These are phyloP conservation scores for Hymenoscyphus linearis DNA, from an alignment of 2,329 filamentous ascomycete genomes.

Conservation along the genomic window DNA sequence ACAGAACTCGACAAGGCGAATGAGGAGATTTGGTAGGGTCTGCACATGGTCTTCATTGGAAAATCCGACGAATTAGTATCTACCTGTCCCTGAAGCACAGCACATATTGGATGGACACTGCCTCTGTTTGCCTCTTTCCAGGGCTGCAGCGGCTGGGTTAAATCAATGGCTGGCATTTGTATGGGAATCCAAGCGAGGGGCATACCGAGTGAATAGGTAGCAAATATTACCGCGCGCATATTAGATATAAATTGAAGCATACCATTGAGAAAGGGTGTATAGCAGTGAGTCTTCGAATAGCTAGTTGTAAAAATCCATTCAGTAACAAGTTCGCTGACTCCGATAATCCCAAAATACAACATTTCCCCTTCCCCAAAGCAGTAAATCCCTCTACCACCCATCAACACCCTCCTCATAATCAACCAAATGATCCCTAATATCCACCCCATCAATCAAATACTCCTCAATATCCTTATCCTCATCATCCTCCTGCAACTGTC, in stretches of 20 bases:
- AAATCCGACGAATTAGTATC: not conserved
- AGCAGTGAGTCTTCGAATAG: too few species aligned
- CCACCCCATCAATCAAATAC: slow-evolving; percentile 51
- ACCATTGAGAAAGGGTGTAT: not conserved
- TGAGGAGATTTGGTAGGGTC: not conserved
- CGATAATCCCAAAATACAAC: not conserved
- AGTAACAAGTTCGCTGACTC: not conserved
- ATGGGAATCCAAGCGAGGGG: not conserved
- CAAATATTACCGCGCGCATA: not conserved
- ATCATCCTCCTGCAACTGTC: slow-evolving; percentile 55
- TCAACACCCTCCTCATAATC: slow-evolving; percentile 36
- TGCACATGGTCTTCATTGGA: not conserved
- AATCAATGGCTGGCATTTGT: not conserved
- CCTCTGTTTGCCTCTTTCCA: not conserved
- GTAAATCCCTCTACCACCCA: slow-evolving; percentile 19
- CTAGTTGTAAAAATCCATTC: too few species aligned
- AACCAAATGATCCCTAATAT: slow-evolving; percentile 66
- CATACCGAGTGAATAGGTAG: not conserved
- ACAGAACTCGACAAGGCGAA: not conserved
- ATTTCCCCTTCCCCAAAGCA: not conserved
- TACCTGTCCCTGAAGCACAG: not conserved
- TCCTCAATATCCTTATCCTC: slow-evolving; percentile 73
- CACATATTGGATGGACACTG: not conserved
- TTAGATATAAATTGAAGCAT: not conserved
- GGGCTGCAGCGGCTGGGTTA: not conserved